Percentiles rank a stretch among this genome's conserved stretches.
These are phyloP conservation scores for Samsoniella hepiali DNA, from an alignment of 2,329 filamentous ascomycete species.

Conservation along the genomic window DNA sequence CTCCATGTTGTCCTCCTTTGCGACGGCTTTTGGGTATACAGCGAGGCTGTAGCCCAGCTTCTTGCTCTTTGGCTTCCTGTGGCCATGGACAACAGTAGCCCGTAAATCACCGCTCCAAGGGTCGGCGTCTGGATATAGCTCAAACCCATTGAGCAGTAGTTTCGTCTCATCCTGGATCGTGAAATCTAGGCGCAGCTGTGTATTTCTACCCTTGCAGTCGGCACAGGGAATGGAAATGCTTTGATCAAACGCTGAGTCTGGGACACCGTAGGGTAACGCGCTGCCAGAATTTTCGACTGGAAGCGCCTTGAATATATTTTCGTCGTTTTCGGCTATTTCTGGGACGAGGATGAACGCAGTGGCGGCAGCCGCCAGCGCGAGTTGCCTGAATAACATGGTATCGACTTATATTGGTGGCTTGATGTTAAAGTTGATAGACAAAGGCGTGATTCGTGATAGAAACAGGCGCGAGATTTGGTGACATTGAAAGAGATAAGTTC, in stretches of 20 bases:
- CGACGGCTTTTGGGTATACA: constrained; percentile 41
- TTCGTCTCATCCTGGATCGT: constrained; percentile 46
- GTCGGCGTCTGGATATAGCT: constrained; percentile 55
- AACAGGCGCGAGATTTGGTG: neutral
- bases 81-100: constrained; percentile 44
- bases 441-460: neutral
- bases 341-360: constrained; percentile 55
- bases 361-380: constrained; percentile 34
- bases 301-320: constrained; percentile 41
- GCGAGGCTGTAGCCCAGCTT: constrained; percentile 50
- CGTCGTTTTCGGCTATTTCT: constrained; percentile 41
- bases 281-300: constrained; percentile 31
- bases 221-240: constrained; percentile 50
- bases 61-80: constrained; percentile 33
- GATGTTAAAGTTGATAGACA: neutral
- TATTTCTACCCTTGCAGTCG: constrained; percentile 47
- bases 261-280: constrained; percentile 33
- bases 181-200: constrained; percentile 53
- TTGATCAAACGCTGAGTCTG: constrained; percentile 34
- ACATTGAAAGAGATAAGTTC: constrained; percentile 3
- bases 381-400: constrained; percentile 33
- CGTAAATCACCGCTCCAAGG: constrained; percentile 42
- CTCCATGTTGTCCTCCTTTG: constrained; percentile 50
- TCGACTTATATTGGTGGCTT: neutral
- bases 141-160: constrained; percentile 57